phyloP scores from a whole-genome alignment of 164 flowering plant species.

The Vitis rotundifolia region DNA sequence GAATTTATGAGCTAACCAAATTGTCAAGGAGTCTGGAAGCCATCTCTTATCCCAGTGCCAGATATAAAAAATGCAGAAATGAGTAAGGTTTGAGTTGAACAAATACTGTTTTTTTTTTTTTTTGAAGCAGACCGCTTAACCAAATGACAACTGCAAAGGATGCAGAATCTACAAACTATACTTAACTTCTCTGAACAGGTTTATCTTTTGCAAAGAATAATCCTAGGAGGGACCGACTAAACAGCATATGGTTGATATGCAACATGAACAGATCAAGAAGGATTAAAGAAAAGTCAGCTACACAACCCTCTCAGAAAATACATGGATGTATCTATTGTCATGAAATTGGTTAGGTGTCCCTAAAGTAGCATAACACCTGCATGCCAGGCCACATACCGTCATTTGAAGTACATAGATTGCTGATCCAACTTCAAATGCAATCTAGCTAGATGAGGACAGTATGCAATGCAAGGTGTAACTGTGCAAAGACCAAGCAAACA shows the following conservation, averaged over 20 bases:
- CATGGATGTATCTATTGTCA: neutral
- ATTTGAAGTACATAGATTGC: neutral
- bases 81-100: too few species aligned
- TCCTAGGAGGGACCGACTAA: neutral
- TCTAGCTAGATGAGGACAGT: neutral
- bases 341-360: conserved; percentile 1
- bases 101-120: too few species aligned
- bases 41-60: too few species aligned
- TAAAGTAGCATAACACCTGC: neutral
- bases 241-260: neutral
- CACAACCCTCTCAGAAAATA: neutral
- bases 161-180: too few species aligned
- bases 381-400: neutral
- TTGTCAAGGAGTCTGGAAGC: too few species aligned
- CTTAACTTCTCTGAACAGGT: too few species aligned
- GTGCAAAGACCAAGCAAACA: neutral
- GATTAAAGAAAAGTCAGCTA: neutral
- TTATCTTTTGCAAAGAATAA: neutral
- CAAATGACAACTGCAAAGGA: too few species aligned
- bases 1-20: too few species aligned
- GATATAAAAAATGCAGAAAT: too few species aligned
- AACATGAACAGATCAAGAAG: neutral
- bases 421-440: neutral
- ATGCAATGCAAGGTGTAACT: conserved; percentile 2
- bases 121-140: too few species aligned